Evolutionary conservation across 2,329 filamentous ascomycete species (phyloP), one percentile per base, ranked within the genome.

Genomic region (Albophoma yamanashiensis): DNA sequence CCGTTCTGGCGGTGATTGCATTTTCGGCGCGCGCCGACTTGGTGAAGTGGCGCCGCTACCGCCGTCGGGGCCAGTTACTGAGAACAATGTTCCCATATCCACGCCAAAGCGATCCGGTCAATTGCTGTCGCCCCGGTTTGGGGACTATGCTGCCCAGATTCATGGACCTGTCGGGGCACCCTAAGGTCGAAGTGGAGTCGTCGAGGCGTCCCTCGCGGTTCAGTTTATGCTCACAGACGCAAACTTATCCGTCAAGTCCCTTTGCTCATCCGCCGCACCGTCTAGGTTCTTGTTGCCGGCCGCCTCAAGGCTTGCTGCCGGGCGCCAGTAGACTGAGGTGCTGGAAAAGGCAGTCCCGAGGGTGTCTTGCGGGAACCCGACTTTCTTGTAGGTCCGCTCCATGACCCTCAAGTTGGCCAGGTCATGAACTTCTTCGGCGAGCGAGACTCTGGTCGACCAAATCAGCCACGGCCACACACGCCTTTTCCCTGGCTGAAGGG

Each of bases 291-390:
- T 4, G 17, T 12, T 20, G 17, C 31, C 5, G 12, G 4, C 20
- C 20, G 9, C 31, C 12, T 53, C 31, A 4, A 8, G 31, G 31
- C 31, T 15, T 12, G 50, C 20, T 36, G 47, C 34, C 0, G n/a
- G 56, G 9, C 62, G 43, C 60, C 62, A 67, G 45, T 67, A 68
- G 2, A 68, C 55, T 22, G 59, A 63, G 1, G 67, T 68, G 40
- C 61, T 63, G 8, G 61, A 64, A 52, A 68, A 68, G 3, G 61
- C 59, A 2, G 57, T 63, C 27, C 60, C 62, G 8, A 36, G 22
- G 2, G 34, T 11, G 9, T 64, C 61, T 31, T 63, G 58, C 1
- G 67, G 67, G 40, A 68, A 67, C 7, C 56, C 8, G 20, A 56
- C 60, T 14, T 57, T 62, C 3, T 42, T n/a, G 36, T 66, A 67